Evolutionary conservation across 2,329 filamentous ascomycete species (phyloP).

Genomic region (Phoma sp.): DNA sequence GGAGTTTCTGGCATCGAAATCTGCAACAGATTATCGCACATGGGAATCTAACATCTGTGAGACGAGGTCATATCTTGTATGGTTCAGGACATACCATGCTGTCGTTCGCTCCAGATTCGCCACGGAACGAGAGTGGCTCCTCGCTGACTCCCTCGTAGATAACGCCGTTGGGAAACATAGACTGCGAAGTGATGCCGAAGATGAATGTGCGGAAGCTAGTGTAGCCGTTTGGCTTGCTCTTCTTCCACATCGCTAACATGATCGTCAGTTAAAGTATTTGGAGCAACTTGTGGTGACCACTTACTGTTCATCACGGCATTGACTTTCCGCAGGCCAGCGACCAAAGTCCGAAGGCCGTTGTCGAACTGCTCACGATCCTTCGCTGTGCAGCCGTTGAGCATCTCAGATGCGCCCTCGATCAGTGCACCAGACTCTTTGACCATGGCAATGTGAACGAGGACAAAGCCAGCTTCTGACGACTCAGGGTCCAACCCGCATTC

Average conservation of each 20-base stretch:
- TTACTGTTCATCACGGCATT: conserved; percentile 79
- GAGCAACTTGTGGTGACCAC: conserved; percentile 22
- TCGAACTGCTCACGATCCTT: conserved; percentile 66
- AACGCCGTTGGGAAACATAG: conserved; percentile 92
- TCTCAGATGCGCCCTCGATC: conserved; percentile 72
- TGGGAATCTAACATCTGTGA: conserved; percentile 64
- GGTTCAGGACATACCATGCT: conserved; percentile 66
- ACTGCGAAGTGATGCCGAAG: conserved; percentile 91
- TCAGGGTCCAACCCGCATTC: conserved; percentile 84
- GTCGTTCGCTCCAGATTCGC: conserved; percentile 93
- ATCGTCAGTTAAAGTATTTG: conserved; percentile 7
- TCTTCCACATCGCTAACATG: conserved; percentile 78
- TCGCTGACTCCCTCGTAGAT: conserved; percentile 84
- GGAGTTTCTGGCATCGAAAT: conserved; percentile 89
- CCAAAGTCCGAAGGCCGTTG: conserved; percentile 54
- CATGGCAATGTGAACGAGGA: conserved; percentile 97
- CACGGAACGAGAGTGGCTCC: conserved; percentile 80
- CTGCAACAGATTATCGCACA: conserved; percentile 85
- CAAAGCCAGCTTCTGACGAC: conserved; percentile 92
- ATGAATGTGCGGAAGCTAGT: conserved; percentile 91
- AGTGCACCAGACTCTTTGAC: conserved; percentile 82
- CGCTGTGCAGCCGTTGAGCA: conserved; percentile 61
- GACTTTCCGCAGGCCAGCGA: conserved; percentile 70
- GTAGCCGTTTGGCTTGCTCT: conserved; percentile 83
- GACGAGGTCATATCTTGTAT: neutral